Percentiles rank a stretch among this genome's conserved stretches.
phyloP scores from a whole-genome alignment of 1,284 basidiomycete genomes.

The Tilletiopsis washingtonensis region DNA sequence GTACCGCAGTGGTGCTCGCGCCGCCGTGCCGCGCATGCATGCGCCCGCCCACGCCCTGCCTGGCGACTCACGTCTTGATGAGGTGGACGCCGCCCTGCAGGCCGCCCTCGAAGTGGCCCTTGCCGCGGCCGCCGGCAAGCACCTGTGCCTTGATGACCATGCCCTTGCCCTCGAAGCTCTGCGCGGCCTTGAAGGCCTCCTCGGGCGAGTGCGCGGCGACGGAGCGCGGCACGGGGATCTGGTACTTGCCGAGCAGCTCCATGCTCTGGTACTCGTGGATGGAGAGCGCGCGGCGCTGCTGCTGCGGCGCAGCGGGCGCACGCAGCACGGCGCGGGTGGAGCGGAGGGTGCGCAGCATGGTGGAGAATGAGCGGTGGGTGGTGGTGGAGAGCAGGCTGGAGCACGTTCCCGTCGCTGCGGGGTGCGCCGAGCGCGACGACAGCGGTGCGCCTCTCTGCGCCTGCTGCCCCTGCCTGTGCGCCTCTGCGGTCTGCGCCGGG shows the following conservation, averaged over 20 bases:
- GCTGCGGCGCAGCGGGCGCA: too few species aligned
- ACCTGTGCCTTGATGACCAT: constrained; percentile 88
- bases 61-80: constrained; percentile 65
- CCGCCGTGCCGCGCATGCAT: neutral
- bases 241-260: constrained; percentile 93
- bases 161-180: constrained; percentile 62
- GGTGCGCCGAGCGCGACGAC: too few species aligned
- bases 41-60: too few species aligned
- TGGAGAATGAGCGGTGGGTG: too few species aligned
- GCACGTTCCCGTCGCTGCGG: too few species aligned
- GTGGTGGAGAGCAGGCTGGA: too few species aligned
- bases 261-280: constrained; percentile 99
- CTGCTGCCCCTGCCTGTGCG: too few species aligned
- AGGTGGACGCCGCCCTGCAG: constrained; percentile 96
- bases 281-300: constrained; percentile 82
- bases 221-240: constrained; percentile 89
- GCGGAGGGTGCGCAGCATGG: too few species aligned
- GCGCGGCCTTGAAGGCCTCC: constrained; percentile 82
- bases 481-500: too few species aligned
- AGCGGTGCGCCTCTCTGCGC: too few species aligned
- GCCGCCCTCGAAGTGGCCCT: constrained; percentile 93
- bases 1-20: neutral
- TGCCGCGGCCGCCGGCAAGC: constrained; percentile 94
- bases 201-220: constrained; percentile 76
- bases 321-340: too few species aligned